Conservation (phyloP, 83 land plant species). For the Isoetes engelmannii region DNA sequence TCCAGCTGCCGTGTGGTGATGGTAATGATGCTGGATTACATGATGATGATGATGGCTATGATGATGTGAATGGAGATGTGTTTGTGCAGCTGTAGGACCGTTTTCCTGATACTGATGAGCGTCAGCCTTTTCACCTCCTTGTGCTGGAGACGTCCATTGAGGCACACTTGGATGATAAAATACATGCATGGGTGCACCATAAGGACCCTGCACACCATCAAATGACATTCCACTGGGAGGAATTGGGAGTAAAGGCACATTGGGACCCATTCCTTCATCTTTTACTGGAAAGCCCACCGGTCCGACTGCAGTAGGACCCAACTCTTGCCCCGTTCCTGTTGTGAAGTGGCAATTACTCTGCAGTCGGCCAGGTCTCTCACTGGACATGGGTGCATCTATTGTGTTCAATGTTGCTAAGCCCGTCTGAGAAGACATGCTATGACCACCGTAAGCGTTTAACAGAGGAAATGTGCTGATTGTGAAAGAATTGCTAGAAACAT, state of each 20-base stretch:
- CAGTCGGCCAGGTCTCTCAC: no score
- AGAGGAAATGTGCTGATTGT: constrained; percentile 22
- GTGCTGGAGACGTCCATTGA: constrained; percentile 24
- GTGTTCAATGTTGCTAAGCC: constrained; percentile 13
- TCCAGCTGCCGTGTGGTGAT: not conserved
- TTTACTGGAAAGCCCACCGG: no score
- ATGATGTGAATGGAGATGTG: not conserved
- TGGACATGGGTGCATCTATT: no score
- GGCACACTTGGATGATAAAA: constrained; percentile 22
- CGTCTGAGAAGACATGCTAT: constrained; percentile 24
- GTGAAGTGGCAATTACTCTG: no score
- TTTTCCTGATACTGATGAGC: no score
- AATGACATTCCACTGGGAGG: constrained; percentile 20
- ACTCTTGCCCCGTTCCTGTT: no score
- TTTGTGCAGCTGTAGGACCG: no score
- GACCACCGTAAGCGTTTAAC: constrained; percentile 11
- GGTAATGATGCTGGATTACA: not conserved
- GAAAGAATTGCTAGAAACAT: constrained; percentile 23
- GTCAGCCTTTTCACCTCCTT: not conserved
- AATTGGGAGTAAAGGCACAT: no score
- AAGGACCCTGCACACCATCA: constrained; percentile 21
- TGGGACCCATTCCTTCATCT: no score
- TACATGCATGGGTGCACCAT: constrained; percentile 23
- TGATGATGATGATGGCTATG: not conserved
- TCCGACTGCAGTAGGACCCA: no score